A percentile compares a stretch with the other conserved stretches of the same genome.
Evolutionary conservation across 345 rosid genomes (phyloP).

Genomic region (Kernera saxatilis): DNA sequence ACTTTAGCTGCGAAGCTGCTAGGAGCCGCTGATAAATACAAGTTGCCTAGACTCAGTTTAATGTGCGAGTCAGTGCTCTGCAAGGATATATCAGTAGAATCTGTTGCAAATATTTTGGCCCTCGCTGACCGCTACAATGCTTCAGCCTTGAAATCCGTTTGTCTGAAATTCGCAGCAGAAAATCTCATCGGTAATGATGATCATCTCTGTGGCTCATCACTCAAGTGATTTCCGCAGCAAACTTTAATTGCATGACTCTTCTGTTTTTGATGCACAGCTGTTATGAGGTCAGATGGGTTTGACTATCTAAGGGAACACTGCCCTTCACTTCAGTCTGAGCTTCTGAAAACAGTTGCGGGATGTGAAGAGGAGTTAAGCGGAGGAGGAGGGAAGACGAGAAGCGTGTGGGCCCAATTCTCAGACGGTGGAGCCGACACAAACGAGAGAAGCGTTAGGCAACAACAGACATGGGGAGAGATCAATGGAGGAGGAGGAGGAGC

Average conservation of each 20-base stretch:
- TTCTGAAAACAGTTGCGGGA: constrained; percentile 68
- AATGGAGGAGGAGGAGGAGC: constrained; percentile 41
- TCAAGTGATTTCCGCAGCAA: neutral
- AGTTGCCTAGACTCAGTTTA: constrained; percentile 70
- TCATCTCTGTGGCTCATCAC: too few species aligned
- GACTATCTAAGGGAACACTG: constrained; percentile 63
- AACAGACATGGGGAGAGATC: constrained; percentile 46
- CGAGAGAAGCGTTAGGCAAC: constrained; percentile 51
- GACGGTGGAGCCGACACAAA: constrained; percentile 59
- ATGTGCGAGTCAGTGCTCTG: constrained; percentile 89
- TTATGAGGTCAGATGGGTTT: constrained; percentile 67
- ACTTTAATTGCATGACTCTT: neutral
- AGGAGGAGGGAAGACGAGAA: constrained; percentile 49
- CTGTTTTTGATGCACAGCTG: constrained; percentile 45
- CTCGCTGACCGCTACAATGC: constrained; percentile 80
- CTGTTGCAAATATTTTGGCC: constrained; percentile 71
- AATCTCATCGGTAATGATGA: constrained; percentile 79
- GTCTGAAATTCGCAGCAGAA: constrained; percentile 88
- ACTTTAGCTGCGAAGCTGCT: constrained; percentile 66
- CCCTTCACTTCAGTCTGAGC: constrained; percentile 62
- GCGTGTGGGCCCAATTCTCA: constrained; percentile 64
- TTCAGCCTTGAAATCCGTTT: constrained; percentile 65
- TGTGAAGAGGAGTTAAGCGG: constrained; percentile 60
- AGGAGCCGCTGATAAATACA: constrained; percentile 81
- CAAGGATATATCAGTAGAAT: constrained; percentile 68